Conservation (phyloP, 106 monocot species). For the Hemerocallis citrina region DNA sequence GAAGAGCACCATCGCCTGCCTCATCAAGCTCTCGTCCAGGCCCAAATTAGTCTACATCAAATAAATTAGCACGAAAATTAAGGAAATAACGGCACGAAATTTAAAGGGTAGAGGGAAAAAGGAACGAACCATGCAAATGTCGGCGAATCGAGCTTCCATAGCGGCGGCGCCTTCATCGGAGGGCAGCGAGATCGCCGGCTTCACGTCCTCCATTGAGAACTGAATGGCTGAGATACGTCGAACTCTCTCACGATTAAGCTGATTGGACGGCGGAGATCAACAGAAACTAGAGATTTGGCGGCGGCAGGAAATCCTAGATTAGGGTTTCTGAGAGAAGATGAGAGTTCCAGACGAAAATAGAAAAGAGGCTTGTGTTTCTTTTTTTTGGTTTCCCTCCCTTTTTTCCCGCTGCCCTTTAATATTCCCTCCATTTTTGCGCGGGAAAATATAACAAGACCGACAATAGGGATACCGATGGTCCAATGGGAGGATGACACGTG, state of each 20-base stretch:
- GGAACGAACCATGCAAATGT: slow-evolving; percentile 61
- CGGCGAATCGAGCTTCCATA: slow-evolving; percentile 63
- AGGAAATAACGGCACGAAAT: neutral
- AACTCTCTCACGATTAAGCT: slow-evolving; percentile 8
- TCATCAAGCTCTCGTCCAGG: slow-evolving; percentile 46
- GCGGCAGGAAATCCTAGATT: neutral
- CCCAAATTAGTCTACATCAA: slow-evolving; percentile 34
- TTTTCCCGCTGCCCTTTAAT: slow-evolving; percentile 6
- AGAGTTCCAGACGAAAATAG: too few species aligned
- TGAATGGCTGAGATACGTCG: slow-evolving; percentile 7
- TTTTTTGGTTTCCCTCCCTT: slow-evolving; percentile 4
- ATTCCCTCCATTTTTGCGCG: slow-evolving; percentile 5
- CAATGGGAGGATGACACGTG: slow-evolving; percentile 1
- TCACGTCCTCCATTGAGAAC: slow-evolving; percentile 17
- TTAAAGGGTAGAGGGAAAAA: neutral
- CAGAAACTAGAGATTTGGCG: neutral
- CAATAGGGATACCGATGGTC: neutral
- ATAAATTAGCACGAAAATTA: neutral
- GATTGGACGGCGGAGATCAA: neutral
- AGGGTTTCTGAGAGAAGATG: neutral
- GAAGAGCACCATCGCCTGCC: slow-evolving; percentile 62
- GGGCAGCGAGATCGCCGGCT: slow-evolving; percentile 11
- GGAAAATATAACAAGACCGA: neutral
- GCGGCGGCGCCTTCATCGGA: slow-evolving; percentile 26
- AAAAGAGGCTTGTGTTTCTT: too few species aligned